Conservation (phyloP, 352 stramenopile genomes). For the Hyaloperonospora brassicae region DNA sequence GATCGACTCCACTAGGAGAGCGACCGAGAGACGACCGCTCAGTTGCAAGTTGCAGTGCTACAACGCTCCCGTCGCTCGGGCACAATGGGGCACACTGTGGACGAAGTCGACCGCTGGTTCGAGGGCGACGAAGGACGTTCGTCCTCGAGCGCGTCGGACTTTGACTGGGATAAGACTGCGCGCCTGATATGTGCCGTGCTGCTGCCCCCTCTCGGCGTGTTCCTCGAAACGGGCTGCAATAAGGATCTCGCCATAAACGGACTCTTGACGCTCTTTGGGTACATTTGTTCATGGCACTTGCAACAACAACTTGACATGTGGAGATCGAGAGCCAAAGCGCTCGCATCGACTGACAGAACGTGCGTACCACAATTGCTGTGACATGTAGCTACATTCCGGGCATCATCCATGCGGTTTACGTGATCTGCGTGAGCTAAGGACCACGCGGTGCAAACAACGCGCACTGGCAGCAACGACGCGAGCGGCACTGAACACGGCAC, state of each 20-base stretch:
- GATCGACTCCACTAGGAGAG: background rate
- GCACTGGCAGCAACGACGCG: too few species aligned
- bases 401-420: slow-evolving; percentile 48
- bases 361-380: too few species aligned
- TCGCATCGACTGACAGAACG: too few species aligned
- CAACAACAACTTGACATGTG: too few species aligned
- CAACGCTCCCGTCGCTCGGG: too few species aligned
- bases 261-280: slow-evolving; percentile 56
- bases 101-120: slow-evolving; percentile 22
- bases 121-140: slow-evolving; percentile 20
- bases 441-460: background rate
- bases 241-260: slow-evolving; percentile 63
- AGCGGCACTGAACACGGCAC: too few species aligned
- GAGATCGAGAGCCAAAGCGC: too few species aligned
- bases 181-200: slow-evolving; percentile 42
- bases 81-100: slow-evolving; percentile 13
- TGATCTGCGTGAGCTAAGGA: background rate
- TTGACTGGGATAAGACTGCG: slow-evolving; percentile 40
- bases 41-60: background rate
- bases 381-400: slow-evolving; percentile 39
- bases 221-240: slow-evolving; percentile 43
- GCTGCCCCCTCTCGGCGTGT: slow-evolving; percentile 44
- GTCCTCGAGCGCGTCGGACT: slow-evolving; percentile 8
- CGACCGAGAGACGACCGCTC: background rate
- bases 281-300: background rate